Base-by-base conservation (phyloP, 371 early-diverging fungal species). In the Chytridium lagenaria region DNA sequence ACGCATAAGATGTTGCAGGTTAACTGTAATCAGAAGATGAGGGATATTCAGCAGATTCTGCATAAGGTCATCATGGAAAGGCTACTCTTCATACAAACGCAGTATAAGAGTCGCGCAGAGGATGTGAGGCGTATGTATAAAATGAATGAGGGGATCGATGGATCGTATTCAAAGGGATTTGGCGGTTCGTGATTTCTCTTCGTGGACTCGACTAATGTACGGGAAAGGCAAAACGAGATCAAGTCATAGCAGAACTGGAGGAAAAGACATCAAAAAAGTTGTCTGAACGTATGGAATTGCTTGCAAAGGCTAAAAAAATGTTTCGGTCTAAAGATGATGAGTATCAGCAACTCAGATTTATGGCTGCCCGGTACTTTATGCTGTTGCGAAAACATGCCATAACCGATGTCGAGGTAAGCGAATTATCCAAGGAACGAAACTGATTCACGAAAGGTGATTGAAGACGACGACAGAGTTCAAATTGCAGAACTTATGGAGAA, bases 1-100 rank as follows among this genome's bases (percentile, higher is more conserved):
- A 66, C 67, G 12, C 67, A 66, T 16, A 66, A 28, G 28, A 66
- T 66, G 67, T 30, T 66, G 16, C 67, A 66, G 16, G 67, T 66
- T 44, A 66, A 66, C 23, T 22, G 30, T 2, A 44, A 66, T 28
- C 67, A 44, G 30, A 66, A 66, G 30, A 3, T 66, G 23, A 5
- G 67, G n/a, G 67, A 66, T 19, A 28, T 44, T 16, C 67, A 66
- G 23, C 3, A 40, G 19, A 39, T 44, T 23, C 67, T 66, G 30
- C 28, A 66, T 66, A 31, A 28, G 40, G 44, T 39, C 15, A 39
- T 66, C 22, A 44, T 44, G 26, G 67, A 66, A 19, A 5, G 67
- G 67, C 44, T 66, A 30, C 19, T 7, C 2, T 31, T 28, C 26
- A 39, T 66, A 10, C 44, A 37, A 16, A 39, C n/a, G 33, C 67